phyloP scores from a whole-genome alignment of 192 early-diverging fungal genomes.

The Phycomyces nitens region DNA sequence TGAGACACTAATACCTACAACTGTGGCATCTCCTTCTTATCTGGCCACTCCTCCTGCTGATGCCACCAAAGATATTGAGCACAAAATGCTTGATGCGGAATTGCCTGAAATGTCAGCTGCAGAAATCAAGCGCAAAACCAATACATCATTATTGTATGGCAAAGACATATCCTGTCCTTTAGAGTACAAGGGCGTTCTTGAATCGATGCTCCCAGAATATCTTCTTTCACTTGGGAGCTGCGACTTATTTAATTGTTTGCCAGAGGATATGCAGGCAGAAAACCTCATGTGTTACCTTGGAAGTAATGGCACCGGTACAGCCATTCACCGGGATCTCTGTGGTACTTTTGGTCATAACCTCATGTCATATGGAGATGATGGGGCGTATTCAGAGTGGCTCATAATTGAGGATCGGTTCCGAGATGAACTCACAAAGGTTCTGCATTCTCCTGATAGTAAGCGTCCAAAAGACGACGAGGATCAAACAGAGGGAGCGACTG shows the following conservation, averaged over 20 bases:
- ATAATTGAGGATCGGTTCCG: slow-evolving; percentile 9
- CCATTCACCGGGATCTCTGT: slow-evolving; percentile 27
- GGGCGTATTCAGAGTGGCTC: slow-evolving; percentile 20
- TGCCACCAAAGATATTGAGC: not conserved
- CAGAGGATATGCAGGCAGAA: slow-evolving; percentile 17
- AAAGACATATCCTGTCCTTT: slow-evolving; percentile 28
- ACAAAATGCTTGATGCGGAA: not conserved
- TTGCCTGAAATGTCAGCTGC: not conserved
- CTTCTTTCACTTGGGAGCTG: slow-evolving; percentile 17
- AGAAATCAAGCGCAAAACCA: not conserved
- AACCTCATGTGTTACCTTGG: slow-evolving; percentile 39
- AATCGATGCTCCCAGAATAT: slow-evolving; percentile 16
- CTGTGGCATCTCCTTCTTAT: not conserved
- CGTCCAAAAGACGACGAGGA: not conserved
- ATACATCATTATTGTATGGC: slow-evolving; percentile 7
- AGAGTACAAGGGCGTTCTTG: slow-evolving; percentile 4
- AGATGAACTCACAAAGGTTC: not conserved
- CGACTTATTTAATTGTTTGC: slow-evolving; percentile 21
- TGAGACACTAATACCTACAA: not conserved
- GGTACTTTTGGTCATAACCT: slow-evolving; percentile 37
- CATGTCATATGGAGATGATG: slow-evolving; percentile 20
- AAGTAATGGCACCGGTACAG: slow-evolving; percentile 16
- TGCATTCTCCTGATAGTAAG: not conserved
- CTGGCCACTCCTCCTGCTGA: not conserved
- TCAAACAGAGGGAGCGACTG: not conserved